Evolutionary conservation across 2,329 filamentous ascomycete genomes (phyloP).

Genomic region (Aspergillus sojae): DNA sequence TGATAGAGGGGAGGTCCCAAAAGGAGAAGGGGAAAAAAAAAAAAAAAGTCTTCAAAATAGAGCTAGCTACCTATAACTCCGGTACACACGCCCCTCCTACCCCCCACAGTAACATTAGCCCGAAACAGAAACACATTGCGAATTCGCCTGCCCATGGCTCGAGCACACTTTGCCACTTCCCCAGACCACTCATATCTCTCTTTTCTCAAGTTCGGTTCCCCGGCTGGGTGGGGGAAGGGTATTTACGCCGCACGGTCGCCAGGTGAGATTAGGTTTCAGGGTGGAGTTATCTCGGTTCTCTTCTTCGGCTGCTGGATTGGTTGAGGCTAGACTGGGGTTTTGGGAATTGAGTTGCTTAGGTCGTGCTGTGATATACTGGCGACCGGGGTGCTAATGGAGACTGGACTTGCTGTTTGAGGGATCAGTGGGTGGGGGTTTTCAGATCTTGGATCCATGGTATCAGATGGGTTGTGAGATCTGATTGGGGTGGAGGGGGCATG

Average conservation of each 20-base stretch:
- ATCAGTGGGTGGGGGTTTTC: not conserved
- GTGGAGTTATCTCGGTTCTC: not conserved
- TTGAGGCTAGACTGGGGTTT: not conserved
- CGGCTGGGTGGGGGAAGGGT: not conserved
- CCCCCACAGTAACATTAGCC: not conserved
- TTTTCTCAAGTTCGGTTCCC: not conserved
- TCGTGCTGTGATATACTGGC: not conserved
- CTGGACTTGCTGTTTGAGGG: not conserved
- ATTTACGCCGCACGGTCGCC: not conserved
- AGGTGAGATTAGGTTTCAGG: not conserved
- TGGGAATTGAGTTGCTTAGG: not conserved
- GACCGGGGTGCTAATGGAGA: not conserved
- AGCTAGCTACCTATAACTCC: not conserved
- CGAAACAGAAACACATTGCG: not conserved
- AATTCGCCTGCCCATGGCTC: not conserved
- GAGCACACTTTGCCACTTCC: slow-evolving; percentile 1
- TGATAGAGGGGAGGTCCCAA: too few species aligned
- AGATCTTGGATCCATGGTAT: not conserved
- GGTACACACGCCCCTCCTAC: not conserved
- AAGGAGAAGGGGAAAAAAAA: not conserved
- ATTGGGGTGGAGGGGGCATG: not conserved
- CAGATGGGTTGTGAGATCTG: not conserved
- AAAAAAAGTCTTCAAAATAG: not conserved
- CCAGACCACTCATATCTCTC: not conserved
- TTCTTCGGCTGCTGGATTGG: not conserved